These are phyloP conservation scores for Hortiboletus rubellus DNA, from an alignment of 1,284 basidiomycete species.

Conservation along the genomic window DNA sequence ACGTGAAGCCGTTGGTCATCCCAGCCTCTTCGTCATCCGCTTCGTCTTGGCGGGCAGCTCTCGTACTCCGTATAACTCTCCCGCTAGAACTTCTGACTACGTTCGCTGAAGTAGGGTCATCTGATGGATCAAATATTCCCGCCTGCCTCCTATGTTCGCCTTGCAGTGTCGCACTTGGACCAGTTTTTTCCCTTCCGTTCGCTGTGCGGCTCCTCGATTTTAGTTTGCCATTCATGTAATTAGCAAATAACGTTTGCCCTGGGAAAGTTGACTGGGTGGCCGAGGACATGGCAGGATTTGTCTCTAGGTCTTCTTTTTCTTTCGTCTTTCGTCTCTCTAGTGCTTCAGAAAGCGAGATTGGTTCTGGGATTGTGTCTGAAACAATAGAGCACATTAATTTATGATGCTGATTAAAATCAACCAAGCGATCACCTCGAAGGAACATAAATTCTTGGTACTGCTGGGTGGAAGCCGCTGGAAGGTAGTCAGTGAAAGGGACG, in stretches of 20 bases:
- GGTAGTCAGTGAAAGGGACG: conserved; percentile 11
- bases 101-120: conserved; percentile 18
- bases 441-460: conserved; percentile 69
- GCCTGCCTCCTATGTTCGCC: conserved; percentile 31
- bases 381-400: conserved; percentile 2
- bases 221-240: conserved; percentile 38
- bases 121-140: conserved; percentile 22
- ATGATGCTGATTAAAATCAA: not conserved
- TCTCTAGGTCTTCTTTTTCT: conserved; percentile 57
- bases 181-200: conserved; percentile 45
- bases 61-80: conserved; percentile 36
- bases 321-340: conserved; percentile 54
- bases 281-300: conserved; percentile 55
- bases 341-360: conserved; percentile 59
- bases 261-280: conserved; percentile 27
- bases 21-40: conserved; percentile 23
- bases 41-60: conserved; percentile 29
- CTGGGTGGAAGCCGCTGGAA: conserved; percentile 53
- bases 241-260: conserved; percentile 15
- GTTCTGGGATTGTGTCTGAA: conserved; percentile 66
- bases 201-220: conserved; percentile 38
- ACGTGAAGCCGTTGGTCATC: conserved; percentile 25
- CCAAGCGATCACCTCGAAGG: conserved; percentile 50
- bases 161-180: conserved; percentile 28
- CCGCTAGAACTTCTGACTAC: conserved; percentile 36